Evolutionary conservation across 345 rosid species (phyloP).

Genomic region (Cardiospermum halicacabum): DNA sequence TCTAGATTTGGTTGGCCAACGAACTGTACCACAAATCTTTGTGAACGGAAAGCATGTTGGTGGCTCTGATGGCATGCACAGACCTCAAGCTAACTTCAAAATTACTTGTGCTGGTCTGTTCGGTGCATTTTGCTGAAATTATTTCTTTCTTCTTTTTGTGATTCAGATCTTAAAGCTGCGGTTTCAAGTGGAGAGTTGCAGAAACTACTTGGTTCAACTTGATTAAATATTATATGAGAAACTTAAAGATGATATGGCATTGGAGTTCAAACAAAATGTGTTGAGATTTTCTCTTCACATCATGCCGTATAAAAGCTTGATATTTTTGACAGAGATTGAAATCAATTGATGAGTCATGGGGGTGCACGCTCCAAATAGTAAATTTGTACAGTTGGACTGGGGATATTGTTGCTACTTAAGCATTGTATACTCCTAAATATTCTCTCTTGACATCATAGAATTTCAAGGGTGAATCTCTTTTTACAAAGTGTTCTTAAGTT

Average conservation of each 20-base stretch:
- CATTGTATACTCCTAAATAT: too few relatives aligned
- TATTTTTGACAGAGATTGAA: slow-evolving; percentile 1
- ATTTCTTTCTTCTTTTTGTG: slow-evolving; percentile 6
- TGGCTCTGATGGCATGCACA: slow-evolving; percentile 70
- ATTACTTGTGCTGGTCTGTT: not conserved
- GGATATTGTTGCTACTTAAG: too few relatives aligned
- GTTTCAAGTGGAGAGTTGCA: slow-evolving; percentile 43
- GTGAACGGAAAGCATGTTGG: slow-evolving; percentile 83
- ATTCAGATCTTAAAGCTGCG: slow-evolving; percentile 52
- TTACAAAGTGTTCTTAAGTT: too few relatives aligned
- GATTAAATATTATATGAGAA: slow-evolving; percentile 10
- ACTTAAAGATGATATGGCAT: not conserved
- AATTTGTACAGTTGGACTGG: too few relatives aligned
- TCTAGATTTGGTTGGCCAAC: slow-evolving; percentile 65
- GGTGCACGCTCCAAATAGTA: not conserved
- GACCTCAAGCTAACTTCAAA: not conserved
- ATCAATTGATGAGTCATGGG: not conserved
- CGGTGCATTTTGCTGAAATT: not conserved
- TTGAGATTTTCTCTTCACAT: not conserved
- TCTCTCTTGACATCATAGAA: too few relatives aligned
- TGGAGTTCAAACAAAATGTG: not conserved
- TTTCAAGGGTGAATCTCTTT: too few relatives aligned
- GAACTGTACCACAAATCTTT: slow-evolving; percentile 88
- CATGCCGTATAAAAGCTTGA: not conserved
- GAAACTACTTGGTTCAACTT: slow-evolving; percentile 34